Conservation (phyloP, 257 asterid genomes). For the Knoxia roxburghii region DNA sequence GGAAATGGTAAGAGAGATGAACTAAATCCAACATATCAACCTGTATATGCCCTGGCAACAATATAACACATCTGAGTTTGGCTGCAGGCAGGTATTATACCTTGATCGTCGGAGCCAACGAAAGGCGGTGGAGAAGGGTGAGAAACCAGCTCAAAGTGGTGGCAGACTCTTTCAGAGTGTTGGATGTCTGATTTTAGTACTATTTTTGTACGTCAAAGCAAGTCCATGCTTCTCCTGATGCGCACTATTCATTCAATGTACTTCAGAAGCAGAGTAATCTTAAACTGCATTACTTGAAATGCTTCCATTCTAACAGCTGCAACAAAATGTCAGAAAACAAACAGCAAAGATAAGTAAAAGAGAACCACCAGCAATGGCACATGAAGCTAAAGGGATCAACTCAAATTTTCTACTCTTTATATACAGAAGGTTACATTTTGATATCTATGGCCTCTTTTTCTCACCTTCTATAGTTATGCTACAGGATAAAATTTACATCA, state of each 20-base stretch:
- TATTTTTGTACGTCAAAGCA: too few species aligned
- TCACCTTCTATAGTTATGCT: constrained; percentile 32
- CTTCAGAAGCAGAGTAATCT: too few species aligned
- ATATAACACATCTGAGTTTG: too few species aligned
- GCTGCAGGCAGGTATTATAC: constrained; percentile 72
- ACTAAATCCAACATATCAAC: too few species aligned
- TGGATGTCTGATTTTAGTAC: constrained; percentile 28
- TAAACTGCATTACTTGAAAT: too few species aligned
- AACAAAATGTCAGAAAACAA: too few species aligned
- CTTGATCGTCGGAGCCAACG: constrained; percentile 79
- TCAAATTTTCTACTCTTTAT: constrained; percentile 32
- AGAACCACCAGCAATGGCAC: not conserved
- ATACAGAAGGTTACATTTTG: constrained; percentile 52
- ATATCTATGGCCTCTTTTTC: constrained; percentile 30
- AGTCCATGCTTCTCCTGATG: too few species aligned
- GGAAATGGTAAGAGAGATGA: constrained; percentile 58
- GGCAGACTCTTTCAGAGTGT: constrained; percentile 72
- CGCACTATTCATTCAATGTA: too few species aligned
- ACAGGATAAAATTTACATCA: constrained; percentile 50
- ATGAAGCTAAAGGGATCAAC: constrained; percentile 14
- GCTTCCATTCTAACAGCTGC: too few species aligned
- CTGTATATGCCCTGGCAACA: too few species aligned
- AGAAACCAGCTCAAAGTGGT: constrained; percentile 79
- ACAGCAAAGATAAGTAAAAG: too few species aligned
- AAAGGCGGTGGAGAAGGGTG: constrained; percentile 62